phyloP scores from a whole-genome alignment of 371 early-diverging fungal genomes.

The Basidiobolus meristosporus region DNA sequence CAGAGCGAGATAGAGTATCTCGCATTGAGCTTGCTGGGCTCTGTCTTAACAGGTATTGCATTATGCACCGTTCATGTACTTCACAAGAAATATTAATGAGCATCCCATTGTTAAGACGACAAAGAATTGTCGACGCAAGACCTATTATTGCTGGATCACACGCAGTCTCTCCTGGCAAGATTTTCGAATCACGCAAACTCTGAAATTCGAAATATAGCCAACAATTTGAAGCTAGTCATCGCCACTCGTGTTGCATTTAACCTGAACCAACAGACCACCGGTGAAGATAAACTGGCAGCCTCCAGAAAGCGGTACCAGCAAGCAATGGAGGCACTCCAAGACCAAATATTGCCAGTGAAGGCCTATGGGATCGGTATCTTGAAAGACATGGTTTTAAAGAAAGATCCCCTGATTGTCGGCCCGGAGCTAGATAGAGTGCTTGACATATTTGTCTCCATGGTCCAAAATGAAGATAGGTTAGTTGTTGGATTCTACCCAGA shows the following conservation, averaged over 20 bases:
- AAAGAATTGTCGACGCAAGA: conserved; percentile 22
- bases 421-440: conserved; percentile 31
- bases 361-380: conserved; percentile 72
- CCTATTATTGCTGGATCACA: conserved; percentile 19
- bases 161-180: conserved; percentile 26
- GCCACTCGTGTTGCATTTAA: conserved; percentile 6
- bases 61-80: background rate
- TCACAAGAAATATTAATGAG: background rate
- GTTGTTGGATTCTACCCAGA: background rate
- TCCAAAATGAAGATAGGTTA: conserved; percentile 59
- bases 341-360: conserved; percentile 63
- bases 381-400: conserved; percentile 49
- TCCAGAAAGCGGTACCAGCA: conserved; percentile 36
- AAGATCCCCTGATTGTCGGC: conserved; percentile 6
- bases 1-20: conserved; percentile 15
- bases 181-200: conserved; percentile 23
- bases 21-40: conserved; percentile 26
- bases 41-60: conserved; percentile 17
- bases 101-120: conserved; percentile 14
- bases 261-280: background rate
- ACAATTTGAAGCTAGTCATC: conserved; percentile 32
- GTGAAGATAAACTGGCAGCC: conserved; percentile 5
- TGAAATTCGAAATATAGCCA: conserved; percentile 26
- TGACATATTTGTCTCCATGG: conserved; percentile 51
- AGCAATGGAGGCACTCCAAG: conserved; percentile 58